Evolutionary conservation across 495 filamentous ascomycete species (phyloP), one percentile per base, ranked within the genome.

Genomic region (Daldinia decipiens): DNA sequence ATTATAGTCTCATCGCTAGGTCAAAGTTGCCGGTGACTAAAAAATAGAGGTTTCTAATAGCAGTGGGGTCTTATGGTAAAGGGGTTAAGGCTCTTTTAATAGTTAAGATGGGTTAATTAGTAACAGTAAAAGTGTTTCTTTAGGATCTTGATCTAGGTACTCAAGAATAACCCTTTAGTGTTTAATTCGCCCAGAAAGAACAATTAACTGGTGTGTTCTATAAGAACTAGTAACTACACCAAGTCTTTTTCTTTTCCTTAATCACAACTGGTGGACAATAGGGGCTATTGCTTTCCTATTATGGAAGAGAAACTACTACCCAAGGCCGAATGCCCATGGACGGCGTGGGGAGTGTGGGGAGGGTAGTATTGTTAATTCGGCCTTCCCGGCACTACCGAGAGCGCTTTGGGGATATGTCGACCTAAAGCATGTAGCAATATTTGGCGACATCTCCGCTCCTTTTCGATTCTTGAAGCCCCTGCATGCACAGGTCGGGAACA

Each of bases 281-380:
- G 29, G 43, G 43, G 43, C 12, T 47, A 47, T 47, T 47, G 17
- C 43, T 47, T 47, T 21, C 43, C 43, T 47, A 17, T 47, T 47
- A 21, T 9, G 43, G 43, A 17, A 19, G 17, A 47, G 43, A 21
- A 21, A 47, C 17, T 47, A 47, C 43, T 11, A 47, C 43, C 43
- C 43, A 47, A 47, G 43, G 17, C 43, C 43, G 43, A 47, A 11
- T 47, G 43, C 17, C 43, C 43, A 19, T 47, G 43, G 17, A 47
- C 43, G 43, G 43, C 43, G 5, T 8, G 17, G 17, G 43, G 43
- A 47, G 17, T 47, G n/a, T 47, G 43, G 43, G 43, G 43, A 47
- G 43, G 43, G 43, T 47, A 47, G 43, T 47, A 47, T 19, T 47
- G 43, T 47, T 13, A 52, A 5, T 21, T 29, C 50, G 21, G 50